These are phyloP conservation scores for Cutaneotrichosporon dermatis DNA, from an alignment of 1,284 basidiomycete genomes.

Conservation along the genomic window DNA sequence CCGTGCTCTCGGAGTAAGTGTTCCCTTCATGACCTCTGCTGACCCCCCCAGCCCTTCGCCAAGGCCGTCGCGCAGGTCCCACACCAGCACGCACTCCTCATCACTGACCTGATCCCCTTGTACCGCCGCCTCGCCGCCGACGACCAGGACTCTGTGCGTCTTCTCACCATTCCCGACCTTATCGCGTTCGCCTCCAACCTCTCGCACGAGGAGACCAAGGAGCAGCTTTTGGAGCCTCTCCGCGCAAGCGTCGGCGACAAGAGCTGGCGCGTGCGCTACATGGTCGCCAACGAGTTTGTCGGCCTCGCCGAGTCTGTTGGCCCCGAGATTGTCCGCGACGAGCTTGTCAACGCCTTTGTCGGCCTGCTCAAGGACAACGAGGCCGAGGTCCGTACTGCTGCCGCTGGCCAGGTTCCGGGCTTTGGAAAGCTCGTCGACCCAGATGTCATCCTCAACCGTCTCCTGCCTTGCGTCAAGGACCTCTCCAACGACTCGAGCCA, in stretches of 20 bases:
- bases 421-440: constrained; percentile 93
- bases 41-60: constrained; percentile 60
- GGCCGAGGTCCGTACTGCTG: constrained; percentile 96
- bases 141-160: constrained; percentile 96
- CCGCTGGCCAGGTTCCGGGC: constrained; percentile 92
- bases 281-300: constrained; percentile 98
- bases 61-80: constrained; percentile 58
- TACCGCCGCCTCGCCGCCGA: constrained; percentile 93
- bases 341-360: constrained; percentile 89
- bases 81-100: constrained; percentile 63
- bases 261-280: constrained; percentile 98
- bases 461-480: constrained; percentile 95
- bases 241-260: constrained; percentile 86
- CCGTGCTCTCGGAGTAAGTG: constrained; percentile 86
- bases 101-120: constrained; percentile 84
- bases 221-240: constrained; percentile 82
- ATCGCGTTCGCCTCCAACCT: constrained; percentile 88
- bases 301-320: constrained; percentile 87
- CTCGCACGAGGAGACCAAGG: constrained; percentile 80
- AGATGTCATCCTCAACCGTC: constrained; percentile 86
- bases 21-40: background rate
- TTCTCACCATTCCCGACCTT: constrained; percentile 92
- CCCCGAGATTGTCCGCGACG: constrained; percentile 84
- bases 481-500: constrained; percentile 90
- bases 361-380: constrained; percentile 96